A percentile compares a stretch with the other conserved stretches of the same genome.
Conservation (phyloP, 768 basidiomycete species). For the Suillus occidentalis region DNA sequence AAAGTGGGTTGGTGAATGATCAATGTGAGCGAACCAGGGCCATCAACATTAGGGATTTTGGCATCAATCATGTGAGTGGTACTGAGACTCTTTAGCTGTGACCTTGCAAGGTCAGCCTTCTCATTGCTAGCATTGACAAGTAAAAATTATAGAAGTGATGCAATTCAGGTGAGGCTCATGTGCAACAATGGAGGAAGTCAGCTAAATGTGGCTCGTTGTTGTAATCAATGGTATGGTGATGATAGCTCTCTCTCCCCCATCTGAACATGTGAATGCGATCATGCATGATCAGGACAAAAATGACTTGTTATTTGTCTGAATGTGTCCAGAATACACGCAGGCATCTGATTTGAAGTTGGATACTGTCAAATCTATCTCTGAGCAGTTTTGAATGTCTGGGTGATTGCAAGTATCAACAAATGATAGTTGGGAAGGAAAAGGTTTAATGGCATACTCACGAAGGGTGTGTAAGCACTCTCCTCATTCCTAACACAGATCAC, state of each 20-base stretch:
- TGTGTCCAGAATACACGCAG: no score
- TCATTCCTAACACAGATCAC: background rate
- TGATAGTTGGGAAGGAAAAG: no score
- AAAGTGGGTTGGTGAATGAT: background rate
- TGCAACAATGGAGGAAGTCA: slow-evolving; percentile 28
- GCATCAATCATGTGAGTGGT: background rate
- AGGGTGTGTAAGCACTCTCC: no score
- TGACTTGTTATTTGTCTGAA: slow-evolving; percentile 5
- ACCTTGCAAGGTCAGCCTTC: background rate
- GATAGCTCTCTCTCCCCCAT: slow-evolving; percentile 17
- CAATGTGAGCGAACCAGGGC: background rate
- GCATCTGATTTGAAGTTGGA: slow-evolving; percentile 1
- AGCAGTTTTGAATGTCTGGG: no score
- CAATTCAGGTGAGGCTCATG: slow-evolving; percentile 9
- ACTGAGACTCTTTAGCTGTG: background rate
- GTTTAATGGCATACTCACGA: no score
- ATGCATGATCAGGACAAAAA: slow-evolving; percentile 14
- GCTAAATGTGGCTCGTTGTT: slow-evolving; percentile 5
- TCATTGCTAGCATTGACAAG: background rate
- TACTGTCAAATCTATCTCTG: no score
- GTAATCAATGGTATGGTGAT: slow-evolving; percentile 24
- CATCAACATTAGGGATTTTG: background rate
- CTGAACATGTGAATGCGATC: slow-evolving; percentile 10
- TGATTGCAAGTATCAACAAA: no score
- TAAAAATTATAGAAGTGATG: slow-evolving; percentile 16